Conservation (phyloP, 2,329 filamentous ascomycete genomes). For the Verticillium tricorpus region DNA sequence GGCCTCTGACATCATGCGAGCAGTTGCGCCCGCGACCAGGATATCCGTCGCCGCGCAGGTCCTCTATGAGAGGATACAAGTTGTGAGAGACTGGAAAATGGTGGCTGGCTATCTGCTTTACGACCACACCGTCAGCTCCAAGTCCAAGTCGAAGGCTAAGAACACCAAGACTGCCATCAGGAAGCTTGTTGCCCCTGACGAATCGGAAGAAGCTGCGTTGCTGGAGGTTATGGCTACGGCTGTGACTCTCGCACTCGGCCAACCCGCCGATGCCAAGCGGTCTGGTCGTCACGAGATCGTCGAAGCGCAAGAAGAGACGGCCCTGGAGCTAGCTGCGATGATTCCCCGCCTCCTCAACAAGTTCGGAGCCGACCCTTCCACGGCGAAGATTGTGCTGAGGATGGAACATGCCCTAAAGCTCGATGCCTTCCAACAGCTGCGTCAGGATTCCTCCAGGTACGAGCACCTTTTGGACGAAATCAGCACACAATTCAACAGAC, state of each 20-base stretch:
- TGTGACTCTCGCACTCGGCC: constrained; percentile 68
- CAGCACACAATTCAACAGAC: constrained; percentile 89
- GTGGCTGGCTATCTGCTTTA: constrained; percentile 87
- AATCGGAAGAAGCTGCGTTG: constrained; percentile 77
- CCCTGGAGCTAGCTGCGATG: constrained; percentile 68
- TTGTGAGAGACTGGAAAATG: constrained; percentile 82
- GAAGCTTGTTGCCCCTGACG: constrained; percentile 65
- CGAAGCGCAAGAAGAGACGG: constrained; percentile 73
- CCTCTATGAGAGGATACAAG: constrained; percentile 75
- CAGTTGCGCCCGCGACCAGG: constrained; percentile 68
- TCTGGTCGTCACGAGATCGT: constrained; percentile 57
- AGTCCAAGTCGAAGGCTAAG: constrained; percentile 44
- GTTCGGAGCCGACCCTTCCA: constrained; percentile 83
- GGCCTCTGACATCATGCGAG: constrained; percentile 53
- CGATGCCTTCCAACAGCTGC: constrained; percentile 81
- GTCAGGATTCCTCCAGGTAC: constrained; percentile 80
- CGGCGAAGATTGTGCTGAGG: constrained; percentile 79
- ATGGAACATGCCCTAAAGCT: constrained; percentile 84
- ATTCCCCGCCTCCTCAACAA: constrained; percentile 89
- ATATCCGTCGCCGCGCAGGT: constrained; percentile 83
- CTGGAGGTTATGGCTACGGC: constrained; percentile 82
- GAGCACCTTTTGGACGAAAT: constrained; percentile 82
- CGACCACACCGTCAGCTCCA: constrained; percentile 71
- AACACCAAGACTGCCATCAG: constrained; percentile 63
- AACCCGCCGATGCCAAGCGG: constrained; percentile 60